Percentiles rank a stretch among this genome's conserved stretches.
Evolutionary conservation across 192 early-diverging fungal genomes (phyloP).

Genomic region (Chytriomyces confervae): DNA sequence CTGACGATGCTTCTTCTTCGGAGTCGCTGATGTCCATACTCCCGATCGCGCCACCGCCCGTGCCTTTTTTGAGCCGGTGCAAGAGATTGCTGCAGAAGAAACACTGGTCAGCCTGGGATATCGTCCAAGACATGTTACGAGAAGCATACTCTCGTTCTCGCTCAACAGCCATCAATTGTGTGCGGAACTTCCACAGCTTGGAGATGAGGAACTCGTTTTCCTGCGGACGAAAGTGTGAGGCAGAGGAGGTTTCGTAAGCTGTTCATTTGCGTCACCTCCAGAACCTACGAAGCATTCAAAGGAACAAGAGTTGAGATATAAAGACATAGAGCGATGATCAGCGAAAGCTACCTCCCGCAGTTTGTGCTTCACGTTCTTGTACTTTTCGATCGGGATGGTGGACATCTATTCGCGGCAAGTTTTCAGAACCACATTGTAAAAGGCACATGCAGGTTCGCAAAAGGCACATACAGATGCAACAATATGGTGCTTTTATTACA

Average conservation of each 20-base stretch:
- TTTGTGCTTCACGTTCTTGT: constrained; percentile 21
- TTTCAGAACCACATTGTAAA: background rate
- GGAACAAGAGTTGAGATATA: background rate
- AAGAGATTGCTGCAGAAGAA: background rate
- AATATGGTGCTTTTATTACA: background rate
- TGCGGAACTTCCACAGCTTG: constrained; percentile 23
- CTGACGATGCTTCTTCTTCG: constrained; percentile 6
- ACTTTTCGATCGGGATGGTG: constrained; percentile 3
- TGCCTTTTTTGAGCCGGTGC: constrained; percentile 5
- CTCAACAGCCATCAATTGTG: constrained; percentile 11
- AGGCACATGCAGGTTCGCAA: background rate
- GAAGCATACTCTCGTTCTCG: constrained; percentile 23
- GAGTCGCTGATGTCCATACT: constrained; percentile 22
- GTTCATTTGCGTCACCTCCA: constrained; percentile 3
- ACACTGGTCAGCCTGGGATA: background rate
- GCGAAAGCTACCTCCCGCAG: constrained; percentile 19
- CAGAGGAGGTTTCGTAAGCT: background rate
- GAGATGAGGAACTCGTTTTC: constrained; percentile 33
- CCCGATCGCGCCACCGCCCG: no score
- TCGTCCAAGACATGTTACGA: background rate
- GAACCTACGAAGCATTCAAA: constrained; percentile 7
- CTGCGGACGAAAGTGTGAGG: background rate
- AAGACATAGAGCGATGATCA: background rate
- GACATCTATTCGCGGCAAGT: background rate
- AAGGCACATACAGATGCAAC: background rate